Evolutionary conservation across 2,329 filamentous ascomycete species (phyloP).

Genomic region (Calcarisporium arbuscula): DNA sequence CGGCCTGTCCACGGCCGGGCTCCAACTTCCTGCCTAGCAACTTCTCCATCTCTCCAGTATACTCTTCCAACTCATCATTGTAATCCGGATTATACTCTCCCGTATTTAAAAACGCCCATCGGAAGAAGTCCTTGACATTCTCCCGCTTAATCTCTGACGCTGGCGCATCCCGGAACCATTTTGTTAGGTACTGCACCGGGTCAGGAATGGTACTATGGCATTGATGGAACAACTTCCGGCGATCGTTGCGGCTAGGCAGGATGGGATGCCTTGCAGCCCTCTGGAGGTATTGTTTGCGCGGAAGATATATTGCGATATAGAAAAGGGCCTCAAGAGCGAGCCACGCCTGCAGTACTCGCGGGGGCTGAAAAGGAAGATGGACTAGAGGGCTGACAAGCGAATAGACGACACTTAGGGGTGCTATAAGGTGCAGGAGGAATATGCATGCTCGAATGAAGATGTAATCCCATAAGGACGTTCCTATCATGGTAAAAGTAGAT

Average conservation of each 20-base stretch:
- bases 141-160: slow-evolving; percentile 47
- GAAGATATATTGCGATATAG: slow-evolving; percentile 47
- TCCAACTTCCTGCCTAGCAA: slow-evolving; percentile 42
- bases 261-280: slow-evolving; percentile 43
- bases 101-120: slow-evolving; percentile 53
- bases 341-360: slow-evolving; percentile 33
- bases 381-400: slow-evolving; percentile 23
- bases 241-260: slow-evolving; percentile 33
- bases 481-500: slow-evolving; percentile 8
- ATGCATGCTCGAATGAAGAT: slow-evolving; percentile 40
- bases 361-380: slow-evolving; percentile 19
- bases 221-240: slow-evolving; percentile 42
- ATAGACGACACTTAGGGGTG: slow-evolving; percentile 42
- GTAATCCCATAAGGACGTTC: slow-evolving; percentile 16
- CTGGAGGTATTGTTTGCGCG: slow-evolving; percentile 45
- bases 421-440: slow-evolving; percentile 39
- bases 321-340: slow-evolving; percentile 46
- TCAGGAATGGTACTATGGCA: slow-evolving; percentile 47
- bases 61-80: slow-evolving; percentile 49
- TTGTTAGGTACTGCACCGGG: slow-evolving; percentile 43
- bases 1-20: slow-evolving; percentile 44
- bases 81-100: slow-evolving; percentile 34
- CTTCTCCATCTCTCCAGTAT: slow-evolving; percentile 44
- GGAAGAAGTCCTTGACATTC: slow-evolving; percentile 53
- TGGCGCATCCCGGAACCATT: slow-evolving; percentile 53